A percentile compares a stretch with the other conserved stretches of the same genome.
phyloP scores from a whole-genome alignment of 2,329 filamentous ascomycete genomes.

The Gremmenia infestans region DNA sequence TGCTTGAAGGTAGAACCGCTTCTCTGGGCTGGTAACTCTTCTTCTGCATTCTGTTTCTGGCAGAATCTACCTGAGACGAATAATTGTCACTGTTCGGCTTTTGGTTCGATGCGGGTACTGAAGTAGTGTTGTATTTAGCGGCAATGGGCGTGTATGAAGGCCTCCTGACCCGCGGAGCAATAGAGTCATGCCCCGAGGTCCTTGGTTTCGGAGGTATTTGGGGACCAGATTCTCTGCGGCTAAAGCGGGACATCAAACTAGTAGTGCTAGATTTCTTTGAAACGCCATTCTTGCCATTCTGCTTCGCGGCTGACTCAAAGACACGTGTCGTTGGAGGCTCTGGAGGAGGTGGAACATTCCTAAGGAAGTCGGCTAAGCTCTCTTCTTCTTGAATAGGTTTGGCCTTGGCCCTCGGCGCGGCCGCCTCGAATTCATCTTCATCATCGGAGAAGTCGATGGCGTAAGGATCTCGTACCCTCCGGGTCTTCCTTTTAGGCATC shows the following conservation, averaged over 20 bases:
- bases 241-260: conserved; percentile 57
- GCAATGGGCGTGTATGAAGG: conserved; percentile 26
- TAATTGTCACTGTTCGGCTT: conserved; percentile 21
- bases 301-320: conserved; percentile 15
- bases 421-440: conserved; percentile 30
- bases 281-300: conserved; percentile 32
- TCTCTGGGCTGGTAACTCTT: conserved; percentile 44
- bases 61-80: conserved; percentile 18
- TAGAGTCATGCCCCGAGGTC: conserved; percentile 26
- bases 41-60: conserved; percentile 35
- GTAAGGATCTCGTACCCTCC: conserved; percentile 81
- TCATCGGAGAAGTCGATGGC: conserved; percentile 71
- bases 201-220: conserved; percentile 33
- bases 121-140: conserved; percentile 47
- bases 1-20: conserved; percentile 20
- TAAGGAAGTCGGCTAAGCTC: conserved; percentile 68
- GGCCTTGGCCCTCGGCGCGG: conserved; percentile 15
- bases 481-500: conserved; percentile 68
- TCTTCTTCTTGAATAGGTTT: conserved; percentile 38
- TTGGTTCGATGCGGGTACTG: conserved; percentile 43
- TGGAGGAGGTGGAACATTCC: conserved; percentile 61
- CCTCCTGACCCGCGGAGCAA: conserved; percentile 26
- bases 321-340: conserved; percentile 34
- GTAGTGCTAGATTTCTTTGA: conserved; percentile 62
- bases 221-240: conserved; percentile 32